Conservation (phyloP, 176 grass and related monocot genomes). For the Chloris gayana region DNA sequence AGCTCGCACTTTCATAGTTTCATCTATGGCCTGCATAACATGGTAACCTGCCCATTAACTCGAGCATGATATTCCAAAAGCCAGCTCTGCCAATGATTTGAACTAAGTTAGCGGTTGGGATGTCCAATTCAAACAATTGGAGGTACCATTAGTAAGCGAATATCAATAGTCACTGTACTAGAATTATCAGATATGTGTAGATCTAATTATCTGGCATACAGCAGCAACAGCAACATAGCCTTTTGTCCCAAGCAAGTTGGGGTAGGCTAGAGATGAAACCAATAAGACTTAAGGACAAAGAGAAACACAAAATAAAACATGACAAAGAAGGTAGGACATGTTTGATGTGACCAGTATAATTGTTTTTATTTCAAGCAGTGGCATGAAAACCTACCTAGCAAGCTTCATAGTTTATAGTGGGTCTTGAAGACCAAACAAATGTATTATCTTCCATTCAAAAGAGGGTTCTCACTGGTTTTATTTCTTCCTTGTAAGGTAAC, state of each 20-base stretch:
- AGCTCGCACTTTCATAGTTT: conserved; percentile 9
- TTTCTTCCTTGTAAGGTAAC: conserved; percentile 51
- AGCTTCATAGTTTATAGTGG: background rate
- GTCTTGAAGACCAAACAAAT: background rate
- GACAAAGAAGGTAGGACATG: background rate
- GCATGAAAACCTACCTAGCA: conserved; percentile 25
- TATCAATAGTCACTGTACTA: background rate
- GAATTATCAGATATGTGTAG: background rate
- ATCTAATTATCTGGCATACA: conserved; percentile 2
- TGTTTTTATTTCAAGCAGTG: conserved; percentile 1
- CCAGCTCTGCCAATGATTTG: background rate
- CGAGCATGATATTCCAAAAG: background rate
- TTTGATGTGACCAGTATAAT: background rate
- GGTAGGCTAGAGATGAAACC: too few relatives aligned
- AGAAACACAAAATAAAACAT: too few relatives aligned
- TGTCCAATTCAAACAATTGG: background rate
- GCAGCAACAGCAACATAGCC: too few relatives aligned
- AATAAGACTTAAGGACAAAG: too few relatives aligned
- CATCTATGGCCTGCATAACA: conserved; percentile 2
- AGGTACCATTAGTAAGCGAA: background rate
- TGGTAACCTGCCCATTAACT: background rate
- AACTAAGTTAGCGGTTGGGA: background rate
- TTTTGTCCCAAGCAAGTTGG: too few relatives aligned
- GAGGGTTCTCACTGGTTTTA: conserved; percentile 32
- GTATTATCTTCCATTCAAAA: background rate